These are phyloP conservation scores for Podaxis sp. DNA, from an alignment of 768 basidiomycete species.

Conservation along the genomic window DNA sequence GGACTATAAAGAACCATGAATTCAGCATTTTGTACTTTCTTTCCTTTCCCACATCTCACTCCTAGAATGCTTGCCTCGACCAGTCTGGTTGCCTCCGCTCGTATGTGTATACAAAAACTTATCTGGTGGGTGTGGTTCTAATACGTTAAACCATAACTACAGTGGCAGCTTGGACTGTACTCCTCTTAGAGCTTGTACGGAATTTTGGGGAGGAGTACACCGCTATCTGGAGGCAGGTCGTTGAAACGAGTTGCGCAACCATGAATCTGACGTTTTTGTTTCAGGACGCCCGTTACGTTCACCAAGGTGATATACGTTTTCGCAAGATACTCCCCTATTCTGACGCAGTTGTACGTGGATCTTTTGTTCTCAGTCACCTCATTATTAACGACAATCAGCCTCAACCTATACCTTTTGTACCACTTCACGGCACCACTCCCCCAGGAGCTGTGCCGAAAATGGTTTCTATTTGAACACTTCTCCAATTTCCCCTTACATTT, in stretches of 20 bases:
- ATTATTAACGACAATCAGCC: not conserved
- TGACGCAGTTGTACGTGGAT: not conserved
- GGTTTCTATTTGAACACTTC: no score
- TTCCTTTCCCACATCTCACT: no score
- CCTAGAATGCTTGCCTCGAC: no score
- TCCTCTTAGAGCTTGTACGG: no score
- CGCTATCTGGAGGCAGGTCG: not conserved
- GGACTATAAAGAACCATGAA: no score
- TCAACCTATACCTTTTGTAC: not conserved
- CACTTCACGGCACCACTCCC: no score
- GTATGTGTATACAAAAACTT: not conserved
- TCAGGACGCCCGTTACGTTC: not conserved
- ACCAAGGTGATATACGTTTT: not conserved
- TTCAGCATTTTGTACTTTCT: no score
- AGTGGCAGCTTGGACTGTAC: not conserved
- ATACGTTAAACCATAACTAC: not conserved
- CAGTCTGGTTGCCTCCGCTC: not conserved
- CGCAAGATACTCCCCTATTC: not conserved
- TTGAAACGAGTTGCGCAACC: not conserved
- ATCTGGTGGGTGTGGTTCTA: no score
- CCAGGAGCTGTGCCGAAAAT: no score
- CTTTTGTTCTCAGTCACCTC: no score
- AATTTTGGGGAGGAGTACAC: not conserved
- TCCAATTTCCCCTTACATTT: no score
- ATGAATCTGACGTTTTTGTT: no score